Conservation (phyloP, 495 filamentous ascomycete genomes). For the Rostrohypoxylon terebratum region DNA sequence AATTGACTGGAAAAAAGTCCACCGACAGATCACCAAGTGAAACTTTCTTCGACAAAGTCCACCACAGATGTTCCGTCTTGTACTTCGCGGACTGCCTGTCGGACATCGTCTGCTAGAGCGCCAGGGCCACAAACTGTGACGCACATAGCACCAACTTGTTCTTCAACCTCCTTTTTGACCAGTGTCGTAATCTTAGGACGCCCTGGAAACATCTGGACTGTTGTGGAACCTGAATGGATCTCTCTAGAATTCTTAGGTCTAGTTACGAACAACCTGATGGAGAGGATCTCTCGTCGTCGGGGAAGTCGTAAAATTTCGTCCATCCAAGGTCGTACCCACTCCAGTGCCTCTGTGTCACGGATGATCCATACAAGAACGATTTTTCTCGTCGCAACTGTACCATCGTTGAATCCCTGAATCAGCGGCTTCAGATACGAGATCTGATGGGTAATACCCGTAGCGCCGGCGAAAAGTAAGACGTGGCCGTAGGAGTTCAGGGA, state of each 20-base stretch:
- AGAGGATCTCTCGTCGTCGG: slow-evolving; percentile 78
- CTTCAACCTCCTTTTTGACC: slow-evolving; percentile 78
- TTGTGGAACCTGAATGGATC: slow-evolving; percentile 74
- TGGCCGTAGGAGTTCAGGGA: slow-evolving; percentile 91
- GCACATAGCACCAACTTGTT: slow-evolving; percentile 87
- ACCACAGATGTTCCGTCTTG: slow-evolving; percentile 71
- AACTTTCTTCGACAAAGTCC: slow-evolving; percentile 89
- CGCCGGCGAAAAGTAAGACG: slow-evolving; percentile 88
- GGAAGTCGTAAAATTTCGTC: slow-evolving; percentile 84
- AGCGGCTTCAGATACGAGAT: slow-evolving; percentile 88
- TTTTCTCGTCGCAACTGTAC: slow-evolving; percentile 81
- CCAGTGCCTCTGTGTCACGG: slow-evolving; percentile 84
- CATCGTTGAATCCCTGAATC: slow-evolving; percentile 75
- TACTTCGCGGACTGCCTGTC: slow-evolving; percentile 74
- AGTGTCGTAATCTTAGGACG: slow-evolving; percentile 84
- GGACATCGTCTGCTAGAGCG: slow-evolving; percentile 82
- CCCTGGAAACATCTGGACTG: slow-evolving; percentile 86
- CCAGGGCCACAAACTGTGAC: slow-evolving; percentile 92
- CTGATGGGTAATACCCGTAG: slow-evolving; percentile 94
- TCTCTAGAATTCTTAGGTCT: slow-evolving; percentile 78
- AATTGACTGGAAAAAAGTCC: not conserved
- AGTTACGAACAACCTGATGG: slow-evolving; percentile 89
- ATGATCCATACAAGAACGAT: slow-evolving; percentile 92
- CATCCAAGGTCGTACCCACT: slow-evolving; percentile 97
- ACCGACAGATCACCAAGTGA: slow-evolving; percentile 75